Evolutionary conservation across 2,329 filamentous ascomycete genomes (phyloP).

Genomic region (Penicillium sclerotiorum): DNA sequence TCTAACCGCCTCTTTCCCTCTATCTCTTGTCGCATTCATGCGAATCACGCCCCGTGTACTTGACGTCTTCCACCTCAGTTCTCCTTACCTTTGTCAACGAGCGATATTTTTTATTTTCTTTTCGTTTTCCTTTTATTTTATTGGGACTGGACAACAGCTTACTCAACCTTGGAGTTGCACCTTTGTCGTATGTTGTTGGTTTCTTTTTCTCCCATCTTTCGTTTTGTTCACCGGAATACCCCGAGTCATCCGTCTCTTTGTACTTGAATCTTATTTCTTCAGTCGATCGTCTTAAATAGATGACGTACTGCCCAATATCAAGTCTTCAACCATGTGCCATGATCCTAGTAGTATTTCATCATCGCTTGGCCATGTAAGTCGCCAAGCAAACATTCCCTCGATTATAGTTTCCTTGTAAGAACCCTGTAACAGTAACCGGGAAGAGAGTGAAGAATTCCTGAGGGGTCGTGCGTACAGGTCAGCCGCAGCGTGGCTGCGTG

Average conservation of each 20-base stretch:
- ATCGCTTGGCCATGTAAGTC: background rate
- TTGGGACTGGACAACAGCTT: no score
- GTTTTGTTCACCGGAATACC: slow-evolving; percentile 32
- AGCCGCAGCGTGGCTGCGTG: slow-evolving; percentile 28
- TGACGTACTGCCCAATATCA: slow-evolving; percentile 19
- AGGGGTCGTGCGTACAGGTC: slow-evolving; percentile 31
- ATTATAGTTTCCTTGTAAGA: slow-evolving; percentile 3
- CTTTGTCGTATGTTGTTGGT: slow-evolving; percentile 12
- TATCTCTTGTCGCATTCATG: slow-evolving; percentile 6
- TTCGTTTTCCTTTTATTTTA: no score
- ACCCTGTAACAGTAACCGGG: slow-evolving; percentile 9
- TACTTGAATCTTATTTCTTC: slow-evolving; percentile 8
- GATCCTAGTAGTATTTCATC: background rate
- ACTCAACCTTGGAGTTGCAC: no score
- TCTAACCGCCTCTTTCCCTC: slow-evolving; percentile 14
- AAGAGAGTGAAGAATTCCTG: slow-evolving; percentile 17
- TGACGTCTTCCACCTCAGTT: slow-evolving; percentile 4
- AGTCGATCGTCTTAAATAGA: slow-evolving; percentile 13
- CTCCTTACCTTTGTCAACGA: slow-evolving; percentile 6
- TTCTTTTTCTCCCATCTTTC: slow-evolving; percentile 15
- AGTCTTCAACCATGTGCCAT: slow-evolving; percentile 7
- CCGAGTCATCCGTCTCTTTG: slow-evolving; percentile 26
- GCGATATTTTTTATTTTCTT: no score
- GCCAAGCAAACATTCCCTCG: slow-evolving; percentile 3
- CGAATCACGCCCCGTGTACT: slow-evolving; percentile 11